Evolutionary conservation across 805 yeast species (phyloP), one percentile per base, ranked within the genome.

Genomic region (Scheffersomyces amazonensis): DNA sequence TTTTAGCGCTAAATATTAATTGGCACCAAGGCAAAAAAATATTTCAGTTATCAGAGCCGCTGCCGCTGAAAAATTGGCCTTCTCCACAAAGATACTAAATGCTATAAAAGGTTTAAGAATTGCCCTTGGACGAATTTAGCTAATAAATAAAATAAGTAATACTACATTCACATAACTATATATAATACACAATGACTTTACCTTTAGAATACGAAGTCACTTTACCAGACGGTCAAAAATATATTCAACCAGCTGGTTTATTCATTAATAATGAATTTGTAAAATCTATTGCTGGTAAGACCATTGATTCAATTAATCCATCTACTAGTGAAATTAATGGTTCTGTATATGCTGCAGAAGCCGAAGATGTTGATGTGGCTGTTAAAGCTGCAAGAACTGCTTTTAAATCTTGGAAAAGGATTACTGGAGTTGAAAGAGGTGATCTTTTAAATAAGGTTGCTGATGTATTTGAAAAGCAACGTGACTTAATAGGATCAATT

Each of bases 161-260:
- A n/a, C n/a, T n/a, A n/a, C n/a, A n/a, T n/a, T n/a, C n/a, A n/a
- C n/a, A n/a, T n/a, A n/a, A n/a, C n/a, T n/a, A n/a, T n/a, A n/a
- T n/a, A n/a, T n/a, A n/a, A n/a, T n/a, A n/a, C 23, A 20, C 23
- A 6, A 27, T 27, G 30, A 27, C 30, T 15, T n/a, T 64, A 69
- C 68, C 70, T 19, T 63, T 67, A 48, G 54, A 52, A 47, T 54
- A 56, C 52, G 65, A 64, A 34, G 60, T 70, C 35, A 62, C 71
- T 21, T 60, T 69, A 47, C 81, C 83, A 16, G 71, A 68, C 29
- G 83, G 83, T 35, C 49, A 56, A 34, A 68, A 66, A 34, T 75
- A 64, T 55, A 48, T 58, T 18, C 83, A 78, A 49, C 87, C 85
- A 27, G 42, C 78, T n/a, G 87, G 87, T 5, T 62, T 80, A 43